These are phyloP conservation scores for Aspergillus piperis DNA, from an alignment of 2,329 filamentous ascomycete species.

Conservation along the genomic window DNA sequence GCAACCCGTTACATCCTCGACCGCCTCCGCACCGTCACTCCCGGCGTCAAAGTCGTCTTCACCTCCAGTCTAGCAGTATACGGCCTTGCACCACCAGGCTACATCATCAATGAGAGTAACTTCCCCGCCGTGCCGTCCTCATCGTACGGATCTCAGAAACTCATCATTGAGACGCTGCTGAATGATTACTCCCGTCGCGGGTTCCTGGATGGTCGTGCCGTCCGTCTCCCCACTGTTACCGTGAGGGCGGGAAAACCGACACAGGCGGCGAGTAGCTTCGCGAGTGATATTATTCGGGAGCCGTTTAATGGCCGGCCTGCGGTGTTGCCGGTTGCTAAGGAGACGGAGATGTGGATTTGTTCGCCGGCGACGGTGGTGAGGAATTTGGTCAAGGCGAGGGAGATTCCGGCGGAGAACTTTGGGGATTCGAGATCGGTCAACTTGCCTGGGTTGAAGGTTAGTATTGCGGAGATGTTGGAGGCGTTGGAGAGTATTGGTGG, in stretches of 20 bases:
- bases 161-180: conserved; percentile 52
- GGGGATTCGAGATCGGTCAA: conserved; percentile 56
- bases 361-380: conserved; percentile 56
- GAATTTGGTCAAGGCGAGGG: conserved; percentile 57
- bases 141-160: conserved; percentile 56
- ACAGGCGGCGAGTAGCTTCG: conserved; percentile 54
- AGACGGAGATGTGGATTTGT: conserved; percentile 60
- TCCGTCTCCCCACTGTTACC: conserved; percentile 55
- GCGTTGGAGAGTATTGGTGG: conserved; percentile 59
- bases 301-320: conserved; percentile 54
- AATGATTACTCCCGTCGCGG: conserved; percentile 56
- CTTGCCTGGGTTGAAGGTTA: conserved; percentile 58
- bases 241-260: conserved; percentile 55
- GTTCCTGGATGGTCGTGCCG: conserved; percentile 48
- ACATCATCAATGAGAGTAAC: conserved; percentile 47
- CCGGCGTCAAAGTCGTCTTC: conserved; percentile 53
- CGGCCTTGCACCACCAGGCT: conserved; percentile 49
- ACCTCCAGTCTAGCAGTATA: conserved; percentile 54
- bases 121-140: conserved; percentile 51
- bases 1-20: conserved; percentile 52
- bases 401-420: conserved; percentile 54
- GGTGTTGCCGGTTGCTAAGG: conserved; percentile 52
- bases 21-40: conserved; percentile 46
- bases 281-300: conserved; percentile 56
- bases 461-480: conserved; percentile 62